A percentile compares a stretch with the other conserved stretches of the same genome.
Evolutionary conservation across 805 yeast species (phyloP).

Genomic region (Candida pseudofarinosa): DNA sequence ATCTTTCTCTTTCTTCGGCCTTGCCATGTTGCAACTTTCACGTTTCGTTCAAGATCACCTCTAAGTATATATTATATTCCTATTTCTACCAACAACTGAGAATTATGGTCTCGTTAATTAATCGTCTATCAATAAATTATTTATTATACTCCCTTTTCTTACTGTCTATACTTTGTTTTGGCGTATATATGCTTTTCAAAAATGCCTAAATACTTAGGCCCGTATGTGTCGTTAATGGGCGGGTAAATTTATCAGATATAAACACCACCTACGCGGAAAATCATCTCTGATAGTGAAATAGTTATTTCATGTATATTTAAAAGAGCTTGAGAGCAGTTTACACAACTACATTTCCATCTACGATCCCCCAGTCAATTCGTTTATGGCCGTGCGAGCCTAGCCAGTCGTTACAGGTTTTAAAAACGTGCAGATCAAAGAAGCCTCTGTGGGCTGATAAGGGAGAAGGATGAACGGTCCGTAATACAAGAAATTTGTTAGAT

Average conservation of each 20-base stretch:
- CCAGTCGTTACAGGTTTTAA: conserved; percentile 76
- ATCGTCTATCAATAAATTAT: not conserved
- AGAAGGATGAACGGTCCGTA: conserved; percentile 87
- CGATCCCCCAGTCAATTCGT: conserved; percentile 63
- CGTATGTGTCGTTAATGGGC: not conserved
- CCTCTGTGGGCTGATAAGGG: conserved; percentile 88
- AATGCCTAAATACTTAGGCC: not conserved
- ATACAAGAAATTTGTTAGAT: conserved; percentile 41
- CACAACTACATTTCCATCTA: conserved; percentile 24
- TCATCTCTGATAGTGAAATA: too few species aligned
- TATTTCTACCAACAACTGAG: not conserved
- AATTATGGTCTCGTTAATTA: not conserved
- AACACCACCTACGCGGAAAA: too few species aligned
- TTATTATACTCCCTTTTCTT: not conserved
- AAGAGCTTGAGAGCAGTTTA: conserved; percentile 6
- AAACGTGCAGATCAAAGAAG: conserved; percentile 75
- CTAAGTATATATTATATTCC: not conserved
- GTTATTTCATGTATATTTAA: too few species aligned
- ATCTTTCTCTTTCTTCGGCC: conserved; percentile 1
- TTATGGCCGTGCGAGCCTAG: conserved; percentile 42
- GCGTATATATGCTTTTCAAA: not conserved
- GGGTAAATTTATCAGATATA: not conserved
- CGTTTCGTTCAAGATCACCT: not conserved
- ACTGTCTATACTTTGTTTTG: not conserved
- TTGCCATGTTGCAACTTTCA: conserved; percentile 9